Base-by-base conservation (phyloP, 139 green algal genomes). In the Mesostigma viride region DNA sequence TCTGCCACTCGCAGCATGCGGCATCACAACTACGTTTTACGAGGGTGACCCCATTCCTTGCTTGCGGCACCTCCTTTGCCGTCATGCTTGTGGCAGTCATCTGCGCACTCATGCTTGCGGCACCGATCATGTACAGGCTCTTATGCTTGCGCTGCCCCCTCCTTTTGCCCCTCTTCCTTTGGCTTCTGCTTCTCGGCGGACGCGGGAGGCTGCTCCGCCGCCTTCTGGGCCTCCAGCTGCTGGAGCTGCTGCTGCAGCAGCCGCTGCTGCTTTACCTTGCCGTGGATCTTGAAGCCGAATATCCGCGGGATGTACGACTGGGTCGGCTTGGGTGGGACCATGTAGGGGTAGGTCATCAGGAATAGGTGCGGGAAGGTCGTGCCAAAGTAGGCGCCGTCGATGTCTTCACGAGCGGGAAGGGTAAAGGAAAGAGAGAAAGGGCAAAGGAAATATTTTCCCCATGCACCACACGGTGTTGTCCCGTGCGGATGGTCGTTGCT, bases 281-380 rank as follows among this genome's bases (percentile, higher is more conserved):
- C 22, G 59, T 91, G 84, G 35, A 96, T 70, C 65, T 89, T 95
- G 79, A 97, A 97, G 40, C 91, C 91, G 83, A 96, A 97, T n/a
- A 97, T 84, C 26, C 85, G 78, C 0, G 91, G 91, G 35, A 89
- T 75, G 65, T 95, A 96, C 2, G 57, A 47, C 20, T 77, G 61
- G 27, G 78, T 70, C 17, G 67, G 76, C 64, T 85, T 88, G 1
- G 72, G 62, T 11, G 84, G 87, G 28, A 87, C 79, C 33, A 90
- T 59, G 62, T 84, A 79, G 20, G 85, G 79, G 72, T 94, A 95
- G 0, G 91, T 95, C 84, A 97, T 91, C 22, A 96, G 75, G 64
- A 97, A 84, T 27, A 97, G 77, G 76, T 97, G 91, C 0, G 91
- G 86, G 69, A 96, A 94, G 31, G 91, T 97, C 1, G 91, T 97